Evolutionary conservation across 257 asterid species (phyloP), one percentile per base, ranked within the genome.

Genomic region (Salvia splendens): DNA sequence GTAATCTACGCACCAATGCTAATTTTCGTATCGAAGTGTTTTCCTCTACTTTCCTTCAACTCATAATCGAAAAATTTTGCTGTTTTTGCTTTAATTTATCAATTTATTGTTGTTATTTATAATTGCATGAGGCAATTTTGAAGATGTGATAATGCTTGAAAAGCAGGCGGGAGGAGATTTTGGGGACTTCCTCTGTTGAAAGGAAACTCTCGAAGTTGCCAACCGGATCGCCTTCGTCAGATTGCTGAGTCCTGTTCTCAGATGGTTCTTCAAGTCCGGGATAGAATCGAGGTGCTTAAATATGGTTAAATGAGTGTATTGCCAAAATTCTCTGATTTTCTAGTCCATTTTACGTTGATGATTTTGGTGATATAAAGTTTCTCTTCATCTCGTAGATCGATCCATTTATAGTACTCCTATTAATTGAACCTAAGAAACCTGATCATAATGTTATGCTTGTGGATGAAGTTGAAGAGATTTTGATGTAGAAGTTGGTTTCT

Each of bases 221-320:
- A 70, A 30, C 69, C 61, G 51, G 94, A 87, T 81, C 89, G 88
- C 60, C 75, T 86, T 7, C 66, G 76, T 30, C 87, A 83, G 81
- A 84, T 90, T 70, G 83, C 97, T 4, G 94, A 90, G 46, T 77
- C 89, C 11, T 90, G 95, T 71, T 90, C 97, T 67, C 84, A 85
- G 77, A 87, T 90, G 97, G 94, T 87, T 81, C 89, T 87, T 70
- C 89, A 90, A 77, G 81, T 85, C 69, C 87, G 79, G 72, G 80
- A 77, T 73, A 79, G 73, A 73, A 78, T 82, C 48, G 83, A 86
- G 83, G 97, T 89, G 50, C 42, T 46, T 42, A 47, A 61, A 50
- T 7, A 28, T 3, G 6, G 47, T 33, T 46, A 16, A 46, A 64
- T 14, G 15, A 49, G 55, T 49, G 16, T 7, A 15, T 36, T 14